Evolutionary conservation across 1,284 basidiomycete species (phyloP).

Genomic region (Malassezia obtusa): DNA sequence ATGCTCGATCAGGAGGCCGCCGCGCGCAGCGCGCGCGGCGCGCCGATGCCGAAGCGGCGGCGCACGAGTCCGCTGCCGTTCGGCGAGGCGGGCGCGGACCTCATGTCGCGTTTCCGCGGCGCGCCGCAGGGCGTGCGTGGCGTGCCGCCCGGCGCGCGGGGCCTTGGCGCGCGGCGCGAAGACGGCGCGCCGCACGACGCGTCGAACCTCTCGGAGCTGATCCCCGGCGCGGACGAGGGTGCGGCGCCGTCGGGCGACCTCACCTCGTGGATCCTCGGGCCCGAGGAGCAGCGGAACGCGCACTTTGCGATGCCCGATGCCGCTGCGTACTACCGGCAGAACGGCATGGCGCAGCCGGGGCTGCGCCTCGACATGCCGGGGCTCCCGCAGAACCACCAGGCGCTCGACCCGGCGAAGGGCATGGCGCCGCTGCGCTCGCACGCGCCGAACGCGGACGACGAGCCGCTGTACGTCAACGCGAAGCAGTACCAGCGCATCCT

Average conservation of each 20-base stretch:
- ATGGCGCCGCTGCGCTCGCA: conserved; percentile 14
- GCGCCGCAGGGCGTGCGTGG: not conserved
- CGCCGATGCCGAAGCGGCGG: conserved; percentile 10
- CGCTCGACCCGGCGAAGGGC: conserved; percentile 3
- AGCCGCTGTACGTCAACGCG: conserved; percentile 45
- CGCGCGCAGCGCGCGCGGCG: conserved; percentile 1
- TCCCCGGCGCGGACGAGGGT: conserved; percentile 5
- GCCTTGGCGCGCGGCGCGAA: conserved; percentile 7
- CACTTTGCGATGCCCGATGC: conserved; percentile 13
- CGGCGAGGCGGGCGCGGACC: not conserved
- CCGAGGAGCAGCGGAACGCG: conserved; percentile 5
- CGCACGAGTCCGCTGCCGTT: conserved; percentile 16
- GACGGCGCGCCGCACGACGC: conserved; percentile 5
- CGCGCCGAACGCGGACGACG: conserved; percentile 27
- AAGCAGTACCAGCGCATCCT: conserved; percentile 46
- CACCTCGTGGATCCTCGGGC: conserved; percentile 14
- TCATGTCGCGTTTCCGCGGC: conserved; percentile 9
- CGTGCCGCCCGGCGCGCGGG: not conserved
- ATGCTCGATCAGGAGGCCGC: conserved; percentile 5
- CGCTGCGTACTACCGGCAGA: conserved; percentile 11
- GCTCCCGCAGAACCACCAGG: not conserved
- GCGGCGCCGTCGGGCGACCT: conserved; percentile 2
- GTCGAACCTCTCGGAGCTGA: conserved; percentile 4
- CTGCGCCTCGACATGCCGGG: conserved; percentile 16
- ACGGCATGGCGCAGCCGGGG: conserved; percentile 3